These are phyloP conservation scores for Niveomyces coronatus DNA, from an alignment of 2,329 filamentous ascomycete species.

Conservation along the genomic window DNA sequence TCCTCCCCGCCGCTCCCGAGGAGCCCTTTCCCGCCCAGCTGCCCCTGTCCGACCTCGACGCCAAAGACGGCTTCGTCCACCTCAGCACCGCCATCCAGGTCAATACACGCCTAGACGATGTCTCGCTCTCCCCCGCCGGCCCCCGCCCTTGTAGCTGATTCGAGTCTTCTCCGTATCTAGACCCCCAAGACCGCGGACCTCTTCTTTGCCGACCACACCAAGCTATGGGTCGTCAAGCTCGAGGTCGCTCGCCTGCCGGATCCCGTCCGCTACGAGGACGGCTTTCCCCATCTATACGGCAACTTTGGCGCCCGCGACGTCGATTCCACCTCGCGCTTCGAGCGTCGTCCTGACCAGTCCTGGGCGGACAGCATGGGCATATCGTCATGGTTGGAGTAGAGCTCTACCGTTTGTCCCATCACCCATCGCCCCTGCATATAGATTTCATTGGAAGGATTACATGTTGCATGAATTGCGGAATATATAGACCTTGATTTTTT, in stretches of 20 bases:
- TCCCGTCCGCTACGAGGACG: slow-evolving; percentile 44
- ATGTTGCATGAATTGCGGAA: not conserved
- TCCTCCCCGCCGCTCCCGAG: slow-evolving; percentile 42
- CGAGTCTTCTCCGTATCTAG: slow-evolving; percentile 18
- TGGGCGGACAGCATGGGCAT: slow-evolving; percentile 37
- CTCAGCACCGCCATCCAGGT: slow-evolving; percentile 48
- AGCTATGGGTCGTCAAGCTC: slow-evolving; percentile 44
- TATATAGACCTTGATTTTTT: not conserved
- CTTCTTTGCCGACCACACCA: slow-evolving; percentile 29
- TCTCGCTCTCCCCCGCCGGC: too few relatives aligned
- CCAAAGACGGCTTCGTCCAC: slow-evolving; percentile 51
- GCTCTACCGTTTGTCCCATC: not conserved
- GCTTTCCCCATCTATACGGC: slow-evolving; percentile 50
- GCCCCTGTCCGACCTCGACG: slow-evolving; percentile 49
- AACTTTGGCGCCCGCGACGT: slow-evolving; percentile 46
- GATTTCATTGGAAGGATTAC: too few relatives aligned
- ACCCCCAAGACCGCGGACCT: slow-evolving; percentile 33
- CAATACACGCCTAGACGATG: slow-evolving; percentile 9
- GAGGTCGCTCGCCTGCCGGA: slow-evolving; percentile 34
- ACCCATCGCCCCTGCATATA: not conserved
- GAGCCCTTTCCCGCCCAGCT: slow-evolving; percentile 42
- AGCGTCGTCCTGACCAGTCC: slow-evolving; percentile 28
- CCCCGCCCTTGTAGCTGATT: not conserved
- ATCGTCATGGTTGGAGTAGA: slow-evolving; percentile 31
- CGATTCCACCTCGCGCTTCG: slow-evolving; percentile 34